Conservation (phyloP, 129 eudicot species). For the Helianthus tuberosus region DNA sequence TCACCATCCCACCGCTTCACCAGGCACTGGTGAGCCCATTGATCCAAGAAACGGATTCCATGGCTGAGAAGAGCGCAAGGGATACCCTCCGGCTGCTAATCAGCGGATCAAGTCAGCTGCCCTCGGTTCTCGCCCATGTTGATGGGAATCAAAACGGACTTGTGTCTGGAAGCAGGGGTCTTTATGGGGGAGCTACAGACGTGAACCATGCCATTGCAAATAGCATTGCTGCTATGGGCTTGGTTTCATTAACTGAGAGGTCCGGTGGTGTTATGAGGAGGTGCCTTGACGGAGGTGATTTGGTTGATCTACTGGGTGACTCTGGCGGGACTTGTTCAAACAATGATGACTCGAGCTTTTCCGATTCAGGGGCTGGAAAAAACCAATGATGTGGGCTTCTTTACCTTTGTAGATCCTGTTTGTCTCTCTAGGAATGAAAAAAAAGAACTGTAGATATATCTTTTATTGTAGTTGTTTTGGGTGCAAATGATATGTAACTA, state of each 20-base stretch:
- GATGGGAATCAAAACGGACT: constrained; percentile 27
- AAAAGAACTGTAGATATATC: neutral
- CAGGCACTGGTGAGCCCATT: constrained; percentile 45
- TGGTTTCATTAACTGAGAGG: constrained; percentile 49
- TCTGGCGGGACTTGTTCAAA: constrained; percentile 37
- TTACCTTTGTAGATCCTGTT: constrained; percentile 17
- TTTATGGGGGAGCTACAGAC: constrained; percentile 43
- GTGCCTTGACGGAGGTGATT: constrained; percentile 32
- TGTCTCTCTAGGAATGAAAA: constrained; percentile 12
- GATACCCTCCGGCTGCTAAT: constrained; percentile 80
- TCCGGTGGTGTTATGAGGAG: constrained; percentile 28
- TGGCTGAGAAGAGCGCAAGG: constrained; percentile 66
- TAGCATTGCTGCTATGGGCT: constrained; percentile 56
- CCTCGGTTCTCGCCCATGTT: constrained; percentile 58
- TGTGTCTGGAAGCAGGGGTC: constrained; percentile 33
- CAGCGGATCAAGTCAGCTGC: constrained; percentile 61
- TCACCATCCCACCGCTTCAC: constrained; percentile 14
- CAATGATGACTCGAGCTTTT: constrained; percentile 8
- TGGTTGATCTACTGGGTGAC: constrained; percentile 25
- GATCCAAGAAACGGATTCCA: constrained; percentile 55
- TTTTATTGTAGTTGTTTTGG: neutral
- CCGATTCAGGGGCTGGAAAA: constrained; percentile 24
- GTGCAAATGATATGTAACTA: constrained; percentile 20
- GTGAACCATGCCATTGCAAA: constrained; percentile 48
- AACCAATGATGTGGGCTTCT: constrained; percentile 9